Percentiles rank a stretch among this genome's conserved stretches.
Conservation (phyloP, 2,329 filamentous ascomycete species). For the Aspergillus proliferans region DNA sequence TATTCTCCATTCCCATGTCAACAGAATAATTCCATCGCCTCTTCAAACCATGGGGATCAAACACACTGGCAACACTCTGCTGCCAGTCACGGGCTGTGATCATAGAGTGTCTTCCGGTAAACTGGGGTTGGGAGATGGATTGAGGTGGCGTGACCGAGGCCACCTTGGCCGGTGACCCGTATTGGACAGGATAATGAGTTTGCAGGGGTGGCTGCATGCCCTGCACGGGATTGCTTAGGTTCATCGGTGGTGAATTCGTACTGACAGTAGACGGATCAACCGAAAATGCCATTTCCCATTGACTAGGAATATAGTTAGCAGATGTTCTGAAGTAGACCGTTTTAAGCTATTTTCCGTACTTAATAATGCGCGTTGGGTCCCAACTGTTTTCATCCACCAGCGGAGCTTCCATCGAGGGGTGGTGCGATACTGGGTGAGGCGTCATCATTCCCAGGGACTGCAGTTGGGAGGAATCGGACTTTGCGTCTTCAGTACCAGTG, state of each 20-base stretch:
- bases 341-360: constrained; percentile 52
- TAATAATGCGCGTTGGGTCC: constrained; percentile 85
- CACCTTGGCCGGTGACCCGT: constrained; percentile 25
- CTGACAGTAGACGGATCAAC: constrained; percentile 49
- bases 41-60: constrained; percentile 41
- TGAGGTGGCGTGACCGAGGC: constrained; percentile 24
- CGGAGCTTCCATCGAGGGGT: constrained; percentile 46
- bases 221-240: constrained; percentile 23
- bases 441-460: constrained; percentile 48
- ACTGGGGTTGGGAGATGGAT: constrained; percentile 27
- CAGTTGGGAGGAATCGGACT: constrained; percentile 70
- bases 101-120: constrained; percentile 28
- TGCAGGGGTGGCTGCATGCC: constrained; percentile 20
- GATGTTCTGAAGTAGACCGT: constrained; percentile 8
- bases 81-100: constrained; percentile 44
- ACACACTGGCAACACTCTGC: constrained; percentile 44
- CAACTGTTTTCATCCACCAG: constrained; percentile 65
- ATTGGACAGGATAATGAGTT: constrained; percentile 31
- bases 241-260: constrained; percentile 38
- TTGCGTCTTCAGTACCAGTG: constrained; percentile 63
- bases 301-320: constrained; percentile 49
- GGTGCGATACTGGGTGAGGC: constrained; percentile 27
- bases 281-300: constrained; percentile 94
- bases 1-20: constrained; percentile 24
- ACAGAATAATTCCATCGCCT: constrained; percentile 38